Conservation (phyloP, 2,329 filamentous ascomycete species). For the Fusarium drepaniforme region DNA sequence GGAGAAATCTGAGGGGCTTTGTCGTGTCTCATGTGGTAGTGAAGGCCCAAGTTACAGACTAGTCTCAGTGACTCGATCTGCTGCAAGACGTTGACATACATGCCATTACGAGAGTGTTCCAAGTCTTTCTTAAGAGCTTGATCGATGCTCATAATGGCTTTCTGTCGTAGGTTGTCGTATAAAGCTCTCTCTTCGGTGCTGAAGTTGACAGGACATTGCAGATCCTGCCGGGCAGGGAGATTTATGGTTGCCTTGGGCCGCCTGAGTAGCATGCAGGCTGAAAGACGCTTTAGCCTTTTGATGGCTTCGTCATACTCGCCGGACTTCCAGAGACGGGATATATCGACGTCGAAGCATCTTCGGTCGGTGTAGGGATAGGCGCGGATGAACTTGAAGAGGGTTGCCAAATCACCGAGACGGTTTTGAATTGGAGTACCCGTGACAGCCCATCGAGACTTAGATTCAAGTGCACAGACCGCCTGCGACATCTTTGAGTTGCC, state of each 20-base stretch:
- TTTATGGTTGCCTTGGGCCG: conserved; percentile 53
- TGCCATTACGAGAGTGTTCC: conserved; percentile 5
- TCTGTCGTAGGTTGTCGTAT: conserved; percentile 49
- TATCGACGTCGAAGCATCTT: conserved; percentile 27
- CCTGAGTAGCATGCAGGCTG: conserved; percentile 53
- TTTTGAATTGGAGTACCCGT: conserved; percentile 65
- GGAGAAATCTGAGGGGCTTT: conserved; percentile 1
- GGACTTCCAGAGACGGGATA: conserved; percentile 52
- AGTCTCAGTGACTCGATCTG: conserved; percentile 59
- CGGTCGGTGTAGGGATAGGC: conserved; percentile 53
- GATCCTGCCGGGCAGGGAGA: conserved; percentile 53
- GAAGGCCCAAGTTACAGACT: conserved; percentile 59
- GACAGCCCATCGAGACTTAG: conserved; percentile 57
- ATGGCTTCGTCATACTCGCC: conserved; percentile 52
- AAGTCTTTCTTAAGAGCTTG: conserved; percentile 46
- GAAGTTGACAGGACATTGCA: conserved; percentile 51
- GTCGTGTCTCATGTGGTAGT: conserved; percentile 51
- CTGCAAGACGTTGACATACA: conserved; percentile 57
- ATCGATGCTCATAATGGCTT: conserved; percentile 48
- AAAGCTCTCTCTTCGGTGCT: conserved; percentile 47
- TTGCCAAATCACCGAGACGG: conserved; percentile 54
- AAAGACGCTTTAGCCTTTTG: conserved; percentile 54
- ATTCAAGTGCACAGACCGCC: conserved; percentile 53
- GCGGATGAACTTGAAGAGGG: conserved; percentile 57
- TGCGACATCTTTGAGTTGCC: conserved; percentile 27